Percentiles rank a stretch among this genome's conserved stretches.
phyloP scores from a whole-genome alignment of 805 yeast species.

The Lachancea mirantina region DNA sequence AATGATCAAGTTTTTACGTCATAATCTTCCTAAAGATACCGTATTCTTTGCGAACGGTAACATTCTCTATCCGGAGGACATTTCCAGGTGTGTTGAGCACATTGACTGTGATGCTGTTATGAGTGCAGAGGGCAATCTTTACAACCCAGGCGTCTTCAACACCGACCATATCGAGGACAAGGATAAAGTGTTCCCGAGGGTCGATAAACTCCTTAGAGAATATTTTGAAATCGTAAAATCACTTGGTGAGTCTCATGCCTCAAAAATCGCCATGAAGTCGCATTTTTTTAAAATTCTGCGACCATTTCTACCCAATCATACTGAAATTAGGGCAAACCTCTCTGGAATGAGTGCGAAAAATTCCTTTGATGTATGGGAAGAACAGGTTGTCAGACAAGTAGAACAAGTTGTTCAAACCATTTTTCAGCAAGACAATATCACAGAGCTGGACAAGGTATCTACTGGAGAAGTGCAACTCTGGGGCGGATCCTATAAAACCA shows the following conservation, averaged over 20 bases:
- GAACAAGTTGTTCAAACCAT: constrained; percentile 60
- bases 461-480: constrained; percentile 52
- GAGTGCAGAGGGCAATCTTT: constrained; percentile 94
- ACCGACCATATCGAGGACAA: constrained; percentile 34
- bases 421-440: constrained; percentile 44
- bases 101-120: constrained; percentile 84
- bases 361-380: constrained; percentile 44
- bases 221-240: constrained; percentile 74
- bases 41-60: constrained; percentile 95
- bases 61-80: constrained; percentile 81
- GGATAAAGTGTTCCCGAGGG: constrained; percentile 74
- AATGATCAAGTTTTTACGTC: constrained; percentile 63
- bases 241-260: constrained; percentile 45
- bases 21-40: constrained; percentile 67
- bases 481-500: constrained; percentile 75
- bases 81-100: constrained; percentile 55
- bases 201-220: constrained; percentile 75
- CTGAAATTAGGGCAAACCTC: constrained; percentile 68
- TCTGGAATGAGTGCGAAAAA: constrained; percentile 46
- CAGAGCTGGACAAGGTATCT: constrained; percentile 46
- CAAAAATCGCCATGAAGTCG: constrained; percentile 78
- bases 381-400: constrained; percentile 49
- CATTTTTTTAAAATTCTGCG: constrained; percentile 84
- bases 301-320: constrained; percentile 69
- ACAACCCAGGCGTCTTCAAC: constrained; percentile 84